A percentile compares a stretch with the other conserved stretches of the same genome.
Evolutionary conservation across 345 rosid species (phyloP).

Genomic region (Tarenaya hassleriana): DNA sequence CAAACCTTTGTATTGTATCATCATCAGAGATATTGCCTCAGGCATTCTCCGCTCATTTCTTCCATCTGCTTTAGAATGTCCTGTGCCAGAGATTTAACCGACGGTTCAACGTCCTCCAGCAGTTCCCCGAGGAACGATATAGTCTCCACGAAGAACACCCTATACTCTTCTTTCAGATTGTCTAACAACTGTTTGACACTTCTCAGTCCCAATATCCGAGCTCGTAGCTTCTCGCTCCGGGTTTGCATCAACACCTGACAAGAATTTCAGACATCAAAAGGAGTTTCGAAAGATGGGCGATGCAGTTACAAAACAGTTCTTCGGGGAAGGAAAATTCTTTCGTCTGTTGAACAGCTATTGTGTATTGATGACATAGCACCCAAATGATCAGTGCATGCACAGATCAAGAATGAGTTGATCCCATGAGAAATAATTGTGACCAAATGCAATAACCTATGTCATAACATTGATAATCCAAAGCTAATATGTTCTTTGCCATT

Average conservation of each 20-base stretch:
- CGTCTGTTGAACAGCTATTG: too few species aligned
- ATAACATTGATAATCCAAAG: too few species aligned
- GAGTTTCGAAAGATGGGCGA: too few species aligned
- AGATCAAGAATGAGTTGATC: too few species aligned
- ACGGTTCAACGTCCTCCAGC: conserved; percentile 73
- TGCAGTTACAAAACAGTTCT: too few species aligned
- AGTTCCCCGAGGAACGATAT: conserved; percentile 86
- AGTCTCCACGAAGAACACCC: conserved; percentile 68
- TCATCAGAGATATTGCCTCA: conserved; percentile 51
- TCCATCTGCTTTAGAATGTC: conserved; percentile 86
- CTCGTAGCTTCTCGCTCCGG: conserved; percentile 69
- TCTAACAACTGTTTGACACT: conserved; percentile 63
- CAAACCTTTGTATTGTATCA: too few species aligned
- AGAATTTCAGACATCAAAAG: not conserved
- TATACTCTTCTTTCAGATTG: conserved; percentile 79
- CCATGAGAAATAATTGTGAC: too few species aligned
- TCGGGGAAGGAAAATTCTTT: too few species aligned
- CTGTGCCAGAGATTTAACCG: conserved; percentile 78
- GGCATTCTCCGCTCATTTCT: conserved; percentile 77
- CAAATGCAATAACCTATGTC: too few species aligned
- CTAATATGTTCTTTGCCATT: too few species aligned
- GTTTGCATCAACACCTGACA: conserved; percentile 85
- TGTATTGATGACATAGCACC: too few species aligned
- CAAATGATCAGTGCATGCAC: not conserved
- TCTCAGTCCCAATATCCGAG: conserved; percentile 71